These are phyloP conservation scores for Fonsecaea multimorphosa DNA, from an alignment of 2,329 filamentous ascomycete genomes.

Conservation along the genomic window DNA sequence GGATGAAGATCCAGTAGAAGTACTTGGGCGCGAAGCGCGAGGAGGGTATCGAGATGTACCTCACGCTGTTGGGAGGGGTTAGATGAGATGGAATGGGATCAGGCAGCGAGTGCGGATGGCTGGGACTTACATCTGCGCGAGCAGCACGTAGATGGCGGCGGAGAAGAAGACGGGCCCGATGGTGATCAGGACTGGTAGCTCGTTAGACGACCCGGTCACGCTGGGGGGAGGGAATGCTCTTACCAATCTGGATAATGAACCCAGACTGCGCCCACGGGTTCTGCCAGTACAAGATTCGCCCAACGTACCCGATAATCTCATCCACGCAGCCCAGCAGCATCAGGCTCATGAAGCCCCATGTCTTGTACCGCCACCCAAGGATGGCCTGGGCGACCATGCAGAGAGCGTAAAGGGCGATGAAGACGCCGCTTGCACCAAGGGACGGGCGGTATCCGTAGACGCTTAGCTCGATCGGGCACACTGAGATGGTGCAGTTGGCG, in stretches of 20 bases:
- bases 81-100: conserved; percentile 41
- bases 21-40: conserved; percentile 49
- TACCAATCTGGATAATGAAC: conserved; percentile 71
- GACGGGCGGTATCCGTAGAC: conserved; percentile 55
- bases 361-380: conserved; percentile 48
- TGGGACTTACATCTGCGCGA: conserved; percentile 50
- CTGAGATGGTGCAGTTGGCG: conserved; percentile 38
- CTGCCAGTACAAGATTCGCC: conserved; percentile 62
- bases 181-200: conserved; percentile 60
- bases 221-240: conserved; percentile 33
- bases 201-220: neutral
- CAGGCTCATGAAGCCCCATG: conserved; percentile 52
- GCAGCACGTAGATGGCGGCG: conserved; percentile 70
- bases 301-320: conserved; percentile 68
- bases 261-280: conserved; percentile 65
- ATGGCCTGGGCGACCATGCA: conserved; percentile 48
- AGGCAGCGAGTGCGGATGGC: too few species aligned
- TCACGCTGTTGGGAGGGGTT: conserved; percentile 39
- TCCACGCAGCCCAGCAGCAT: conserved; percentile 63
- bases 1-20: conserved; percentile 50
- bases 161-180: conserved; percentile 63
- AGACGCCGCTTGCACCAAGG: conserved; percentile 49
- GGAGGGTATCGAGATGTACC: conserved; percentile 48
- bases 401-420: conserved; percentile 53
- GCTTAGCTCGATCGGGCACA: conserved; percentile 48